Evolutionary conservation across 805 yeast species (phyloP).

Genomic region (Kuraishia ogatae): DNA sequence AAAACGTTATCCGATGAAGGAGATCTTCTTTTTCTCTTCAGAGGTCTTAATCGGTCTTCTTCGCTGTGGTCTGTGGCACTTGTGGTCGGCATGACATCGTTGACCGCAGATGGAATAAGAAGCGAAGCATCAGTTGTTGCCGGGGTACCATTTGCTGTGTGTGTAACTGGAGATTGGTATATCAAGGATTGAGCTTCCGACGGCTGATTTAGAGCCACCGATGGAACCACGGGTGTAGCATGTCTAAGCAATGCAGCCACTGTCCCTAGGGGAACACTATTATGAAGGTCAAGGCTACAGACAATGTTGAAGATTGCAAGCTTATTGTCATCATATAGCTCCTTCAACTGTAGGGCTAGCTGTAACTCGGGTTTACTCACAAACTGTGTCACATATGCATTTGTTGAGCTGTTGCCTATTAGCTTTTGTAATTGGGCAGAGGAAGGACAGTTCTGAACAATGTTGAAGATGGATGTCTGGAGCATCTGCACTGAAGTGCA

Average conservation of each 20-base stretch:
- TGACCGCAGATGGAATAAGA: neutral
- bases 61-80: neutral
- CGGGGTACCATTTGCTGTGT: neutral
- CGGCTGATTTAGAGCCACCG: neutral
- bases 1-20: neutral
- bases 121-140: neutral
- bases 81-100: neutral
- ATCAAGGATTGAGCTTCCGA: neutral
- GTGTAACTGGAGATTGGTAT: neutral
- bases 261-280: neutral
- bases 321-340: neutral
- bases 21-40: neutral
- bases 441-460: neutral
- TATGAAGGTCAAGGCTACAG: neutral
- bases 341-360: neutral
- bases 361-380: neutral
- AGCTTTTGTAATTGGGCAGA: neutral
- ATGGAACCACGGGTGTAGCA: neutral
- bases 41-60: neutral
- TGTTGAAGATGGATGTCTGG: neutral
- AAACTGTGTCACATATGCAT: neutral
- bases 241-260: neutral
- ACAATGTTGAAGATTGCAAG: neutral
- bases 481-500: neutral
- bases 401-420: neutral